Conservation (phyloP, 73 alveolate genomes). For the Paramecium bursaria region DNA sequence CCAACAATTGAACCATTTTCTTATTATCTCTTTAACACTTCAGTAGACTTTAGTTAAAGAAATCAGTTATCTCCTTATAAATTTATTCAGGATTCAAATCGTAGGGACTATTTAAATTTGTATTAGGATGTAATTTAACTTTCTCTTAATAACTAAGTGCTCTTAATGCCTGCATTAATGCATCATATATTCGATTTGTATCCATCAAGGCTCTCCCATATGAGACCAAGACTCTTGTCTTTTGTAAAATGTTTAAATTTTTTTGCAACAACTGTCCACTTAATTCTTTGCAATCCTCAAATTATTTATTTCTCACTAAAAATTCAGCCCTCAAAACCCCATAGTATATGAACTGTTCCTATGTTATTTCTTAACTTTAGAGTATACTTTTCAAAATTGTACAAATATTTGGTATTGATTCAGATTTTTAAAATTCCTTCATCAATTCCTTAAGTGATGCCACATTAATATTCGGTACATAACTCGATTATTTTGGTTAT, state of each 20-base stretch:
- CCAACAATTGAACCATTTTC: background rate
- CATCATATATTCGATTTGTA: slow-evolving; percentile 5
- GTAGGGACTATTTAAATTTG: background rate
- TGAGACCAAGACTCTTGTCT: slow-evolving; percentile 7
- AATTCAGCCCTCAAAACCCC: slow-evolving; percentile 2
- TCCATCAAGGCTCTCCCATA: background rate
- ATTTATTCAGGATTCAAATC: slow-evolving; percentile 45
- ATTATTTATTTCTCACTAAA: background rate
- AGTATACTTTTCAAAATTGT: slow-evolving; percentile 2
- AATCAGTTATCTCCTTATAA: slow-evolving; percentile 22
- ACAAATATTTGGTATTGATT: background rate
- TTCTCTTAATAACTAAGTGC: slow-evolving; percentile 1
- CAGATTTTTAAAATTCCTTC: slow-evolving; percentile 30
- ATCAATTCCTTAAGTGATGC: slow-evolving; percentile 37
- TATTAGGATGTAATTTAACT: slow-evolving; percentile 17
- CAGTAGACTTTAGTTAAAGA: background rate
- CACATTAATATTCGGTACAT: slow-evolving; percentile 17
- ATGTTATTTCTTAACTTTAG: slow-evolving; percentile 1
- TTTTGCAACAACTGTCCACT: background rate
- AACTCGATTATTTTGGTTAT: background rate
- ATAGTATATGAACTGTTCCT: background rate
- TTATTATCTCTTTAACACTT: slow-evolving; percentile 21
- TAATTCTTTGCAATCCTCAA: background rate
- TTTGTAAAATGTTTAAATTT: background rate
- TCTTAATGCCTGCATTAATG: slow-evolving; percentile 33